Percentiles rank a stretch among this genome's conserved stretches.
These are phyloP conservation scores for Rhodocollybia butyracea DNA, from an alignment of 768 basidiomycete species.

Conservation along the genomic window DNA sequence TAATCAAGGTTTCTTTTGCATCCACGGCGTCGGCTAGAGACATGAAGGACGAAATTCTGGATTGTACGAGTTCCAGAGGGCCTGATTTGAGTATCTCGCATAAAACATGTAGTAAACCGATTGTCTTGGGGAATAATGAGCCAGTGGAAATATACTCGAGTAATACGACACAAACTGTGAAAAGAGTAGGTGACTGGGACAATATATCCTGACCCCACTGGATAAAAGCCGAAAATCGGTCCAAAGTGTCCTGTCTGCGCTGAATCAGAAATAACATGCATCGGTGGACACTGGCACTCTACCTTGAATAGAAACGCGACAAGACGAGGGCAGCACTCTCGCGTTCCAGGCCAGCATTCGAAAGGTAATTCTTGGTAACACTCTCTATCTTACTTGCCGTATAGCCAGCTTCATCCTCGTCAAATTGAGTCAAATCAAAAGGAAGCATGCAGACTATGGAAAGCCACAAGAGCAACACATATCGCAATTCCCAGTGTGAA, in stretches of 20 bases:
- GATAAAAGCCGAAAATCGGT: constrained; percentile 51
- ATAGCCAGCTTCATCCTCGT: constrained; percentile 50
- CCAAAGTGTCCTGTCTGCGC: constrained; percentile 55
- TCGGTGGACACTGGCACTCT: constrained; percentile 17
- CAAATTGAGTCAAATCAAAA: constrained; percentile 86
- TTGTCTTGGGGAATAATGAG: constrained; percentile 38
- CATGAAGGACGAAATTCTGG: constrained; percentile 41
- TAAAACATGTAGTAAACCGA: constrained; percentile 66
- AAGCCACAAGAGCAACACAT: constrained; percentile 88
- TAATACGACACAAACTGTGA: constrained; percentile 41
- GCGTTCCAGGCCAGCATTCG: constrained; percentile 77
- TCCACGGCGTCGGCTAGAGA: constrained; percentile 42
- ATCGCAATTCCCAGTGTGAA: constrained; percentile 76
- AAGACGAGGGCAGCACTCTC: constrained; percentile 82
- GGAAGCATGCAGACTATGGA: constrained; percentile 92
- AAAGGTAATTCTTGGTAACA: constrained; percentile 55
- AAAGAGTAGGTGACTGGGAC: constrained; percentile 36
- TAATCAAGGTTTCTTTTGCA: constrained; percentile 33
- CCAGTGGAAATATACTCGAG: neutral
- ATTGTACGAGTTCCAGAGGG: constrained; percentile 48
- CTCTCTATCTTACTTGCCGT: constrained; percentile 58
- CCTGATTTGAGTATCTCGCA: constrained; percentile 70
- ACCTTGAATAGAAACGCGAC: constrained; percentile 80
- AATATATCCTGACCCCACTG: constrained; percentile 40
- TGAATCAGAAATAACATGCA: neutral